Percentiles rank a stretch among this genome's conserved stretches.
Evolutionary conservation across 75 land plant species (phyloP).

Genomic region (Pinus tabuliformis): DNA sequence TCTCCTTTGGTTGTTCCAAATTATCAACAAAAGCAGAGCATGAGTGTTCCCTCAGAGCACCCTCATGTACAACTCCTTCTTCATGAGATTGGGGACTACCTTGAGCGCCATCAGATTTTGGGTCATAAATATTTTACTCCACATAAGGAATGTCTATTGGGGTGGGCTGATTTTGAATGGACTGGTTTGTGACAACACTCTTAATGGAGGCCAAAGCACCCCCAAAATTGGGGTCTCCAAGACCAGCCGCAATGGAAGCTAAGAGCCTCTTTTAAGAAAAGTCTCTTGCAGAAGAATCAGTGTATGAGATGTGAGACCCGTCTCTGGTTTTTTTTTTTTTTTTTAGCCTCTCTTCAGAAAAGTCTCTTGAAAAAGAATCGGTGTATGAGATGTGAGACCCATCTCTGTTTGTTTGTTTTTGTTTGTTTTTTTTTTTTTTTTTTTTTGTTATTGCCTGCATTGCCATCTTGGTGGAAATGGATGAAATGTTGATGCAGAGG

Average conservation of each 20-base stretch:
- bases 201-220: conserved; percentile 9
- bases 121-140: background rate
- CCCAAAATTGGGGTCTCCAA: background rate
- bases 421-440: too few species aligned
- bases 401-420: too few species aligned
- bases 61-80: background rate
- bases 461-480: too few species aligned
- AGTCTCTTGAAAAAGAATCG: too few species aligned
- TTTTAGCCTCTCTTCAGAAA: too few species aligned
- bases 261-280: background rate
- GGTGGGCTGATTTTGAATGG: background rate
- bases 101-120: background rate
- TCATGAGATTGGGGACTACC: background rate
- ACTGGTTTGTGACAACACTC: background rate
- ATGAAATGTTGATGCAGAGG: too few species aligned
- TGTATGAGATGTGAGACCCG: background rate
- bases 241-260: conserved; percentile 2
- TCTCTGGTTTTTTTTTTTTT: background rate
- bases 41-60: too few species aligned
- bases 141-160: too few species aligned
- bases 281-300: background rate
- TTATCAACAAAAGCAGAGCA: background rate
- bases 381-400: too few species aligned
- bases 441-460: too few species aligned
- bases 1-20: background rate